Conservation (phyloP, 805 yeast species). For the Priceomyces melissophilus region DNA sequence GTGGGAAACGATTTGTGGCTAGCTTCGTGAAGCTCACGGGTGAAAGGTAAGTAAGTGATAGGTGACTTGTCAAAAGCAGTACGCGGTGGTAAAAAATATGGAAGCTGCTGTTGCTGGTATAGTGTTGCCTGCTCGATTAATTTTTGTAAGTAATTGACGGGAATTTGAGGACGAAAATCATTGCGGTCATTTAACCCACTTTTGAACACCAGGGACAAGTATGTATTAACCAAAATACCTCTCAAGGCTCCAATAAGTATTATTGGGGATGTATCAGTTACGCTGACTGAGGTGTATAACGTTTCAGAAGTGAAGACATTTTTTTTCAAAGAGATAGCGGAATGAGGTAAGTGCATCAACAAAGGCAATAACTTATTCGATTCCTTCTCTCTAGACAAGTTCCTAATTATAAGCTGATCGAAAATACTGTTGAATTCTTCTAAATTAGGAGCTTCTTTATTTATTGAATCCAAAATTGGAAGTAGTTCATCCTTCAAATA, state of each 20-base stretch:
- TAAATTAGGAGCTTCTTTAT: neutral
- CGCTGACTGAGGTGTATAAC: conserved; percentile 7
- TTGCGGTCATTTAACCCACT: neutral
- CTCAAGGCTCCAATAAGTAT: conserved; percentile 1
- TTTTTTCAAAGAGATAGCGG: conserved; percentile 7
- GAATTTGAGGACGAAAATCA: conserved; percentile 12
- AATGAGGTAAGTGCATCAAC: conserved; percentile 15
- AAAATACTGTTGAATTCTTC: conserved; percentile 1
- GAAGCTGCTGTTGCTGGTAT: conserved; percentile 22
- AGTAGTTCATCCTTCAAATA: conserved; percentile 23
- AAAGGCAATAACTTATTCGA: conserved; percentile 19
- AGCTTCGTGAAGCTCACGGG: conserved; percentile 8
- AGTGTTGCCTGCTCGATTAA: conserved; percentile 19
- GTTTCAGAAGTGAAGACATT: conserved; percentile 9
- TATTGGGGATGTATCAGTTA: neutral
- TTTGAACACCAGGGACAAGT: conserved; percentile 4
- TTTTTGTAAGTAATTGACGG: conserved; percentile 19
- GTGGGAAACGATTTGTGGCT: conserved; percentile 43
- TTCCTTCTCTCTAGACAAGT: conserved; percentile 25
- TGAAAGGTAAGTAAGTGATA: conserved; percentile 12
- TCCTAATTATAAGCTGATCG: conserved; percentile 8
- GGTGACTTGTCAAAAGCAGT: conserved; percentile 3
- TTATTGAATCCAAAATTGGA: conserved; percentile 24
- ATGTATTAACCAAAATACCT: conserved; percentile 3
- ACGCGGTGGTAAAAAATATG: conserved; percentile 29